These are phyloP conservation scores for Phylloboletellus chloephorus DNA, from an alignment of 1,284 basidiomycete genomes.

Conservation along the genomic window DNA sequence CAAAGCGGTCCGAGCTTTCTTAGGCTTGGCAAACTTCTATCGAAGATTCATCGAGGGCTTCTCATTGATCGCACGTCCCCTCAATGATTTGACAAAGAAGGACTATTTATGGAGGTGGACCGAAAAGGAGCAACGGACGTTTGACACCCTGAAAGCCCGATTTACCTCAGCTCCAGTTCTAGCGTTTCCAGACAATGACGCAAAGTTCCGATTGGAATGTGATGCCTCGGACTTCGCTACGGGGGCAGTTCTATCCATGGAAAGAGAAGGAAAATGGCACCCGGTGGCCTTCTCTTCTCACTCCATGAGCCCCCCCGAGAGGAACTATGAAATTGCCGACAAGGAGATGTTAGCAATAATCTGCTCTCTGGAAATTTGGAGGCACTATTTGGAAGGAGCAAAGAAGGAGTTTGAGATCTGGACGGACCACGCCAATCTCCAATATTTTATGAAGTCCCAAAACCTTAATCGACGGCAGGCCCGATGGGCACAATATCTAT, in stretches of 20 bases:
- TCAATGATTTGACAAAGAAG: constrained; percentile 29
- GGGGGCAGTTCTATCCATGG: constrained; percentile 13
- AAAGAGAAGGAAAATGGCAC: constrained; percentile 8
- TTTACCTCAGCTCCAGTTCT: constrained; percentile 22
- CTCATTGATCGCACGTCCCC: constrained; percentile 30
- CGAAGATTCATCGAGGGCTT: constrained; percentile 29
- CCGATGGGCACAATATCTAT: constrained; percentile 31
- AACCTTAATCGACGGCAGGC: constrained; percentile 34
- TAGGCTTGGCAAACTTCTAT: too few species aligned
- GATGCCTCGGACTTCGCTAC: constrained; percentile 30
- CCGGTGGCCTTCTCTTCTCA: constrained; percentile 13
- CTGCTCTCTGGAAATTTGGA: constrained; percentile 14
- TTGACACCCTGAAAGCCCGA: constrained; percentile 25
- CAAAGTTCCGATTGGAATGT: constrained; percentile 26
- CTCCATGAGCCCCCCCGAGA: constrained; percentile 7
- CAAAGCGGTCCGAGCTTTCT: too few species aligned
- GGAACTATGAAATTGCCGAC: constrained; percentile 21
- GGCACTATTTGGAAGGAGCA: constrained; percentile 28
- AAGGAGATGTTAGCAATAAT: constrained; percentile 27
- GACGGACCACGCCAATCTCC: constrained; percentile 32
- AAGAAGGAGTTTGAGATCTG: constrained; percentile 18
- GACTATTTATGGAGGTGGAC: constrained; percentile 12
- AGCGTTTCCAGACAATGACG: constrained; percentile 13
- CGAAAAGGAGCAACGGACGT: constrained; percentile 17
- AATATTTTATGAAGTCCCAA: constrained; percentile 23